Evolutionary conservation across 2,329 filamentous ascomycete species (phyloP), one percentile per base, ranked within the genome.

Genomic region (Aspergillus pseudoterreus): DNA sequence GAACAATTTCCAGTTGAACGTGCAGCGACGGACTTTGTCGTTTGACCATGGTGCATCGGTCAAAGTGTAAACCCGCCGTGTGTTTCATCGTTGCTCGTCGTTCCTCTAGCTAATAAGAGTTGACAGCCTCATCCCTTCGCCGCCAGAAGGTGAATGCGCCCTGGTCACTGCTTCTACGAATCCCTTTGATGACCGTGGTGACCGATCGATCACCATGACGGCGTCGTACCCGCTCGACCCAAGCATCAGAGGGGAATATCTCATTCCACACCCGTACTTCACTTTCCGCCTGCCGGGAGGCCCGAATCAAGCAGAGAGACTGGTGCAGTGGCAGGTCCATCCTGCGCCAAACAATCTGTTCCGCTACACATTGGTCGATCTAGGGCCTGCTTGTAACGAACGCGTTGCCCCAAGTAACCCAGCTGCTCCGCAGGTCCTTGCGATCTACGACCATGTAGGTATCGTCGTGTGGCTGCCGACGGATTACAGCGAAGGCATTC

Each of bases 291-390:
- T 51, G 2, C 39, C 39, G 8, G 42, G n/a, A 4, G 15, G 45
- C 8, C 21, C 35, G 8, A 32, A 45, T 11, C 10, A 35, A 8
- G 17, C 38, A 3, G 27, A 43, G 17, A 17, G 21, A 15, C 17
- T 48, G 6, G 35, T 48, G 6, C 45, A 51, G 38, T 54, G 52
- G 52, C 52, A 54, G 19, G 22, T 51, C 41, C 49, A 51, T 11
- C 49, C 52, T 2, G 49, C 33, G 5, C 48, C 49, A 21, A 47
- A 51, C 21, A 45, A 45, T 15, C 45, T 51, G 14, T 47, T 44
- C 24, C 52, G 52, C 12, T 54, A 54, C 19, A 48, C 41, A 2
- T 30, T 54, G 14, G 45, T 46, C 15, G 49, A 51, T 35, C 12
- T 53, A 1, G 27, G 38, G 9, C 19, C 39, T 4, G 17, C 32